A percentile compares a stretch with the other conserved stretches of the same genome.
phyloP scores from a whole-genome alignment of 2,329 filamentous ascomycete species.

The Seiridium cupressi region DNA sequence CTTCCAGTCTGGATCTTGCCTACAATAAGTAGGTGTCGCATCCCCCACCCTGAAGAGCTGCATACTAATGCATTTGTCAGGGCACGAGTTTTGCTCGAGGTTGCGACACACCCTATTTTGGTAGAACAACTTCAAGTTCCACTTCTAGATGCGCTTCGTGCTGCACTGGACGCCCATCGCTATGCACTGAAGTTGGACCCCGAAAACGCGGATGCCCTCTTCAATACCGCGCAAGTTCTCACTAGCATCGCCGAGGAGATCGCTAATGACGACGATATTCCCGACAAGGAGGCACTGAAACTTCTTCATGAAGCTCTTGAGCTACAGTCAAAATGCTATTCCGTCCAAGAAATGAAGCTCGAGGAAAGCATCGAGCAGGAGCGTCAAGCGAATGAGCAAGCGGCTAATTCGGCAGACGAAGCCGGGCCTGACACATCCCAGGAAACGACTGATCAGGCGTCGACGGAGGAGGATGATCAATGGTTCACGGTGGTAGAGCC shows the following conservation, averaged over 20 bases:
- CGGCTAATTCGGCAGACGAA: slow-evolving; percentile 17
- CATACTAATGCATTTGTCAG: slow-evolving; percentile 31
- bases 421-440: slow-evolving; percentile 9
- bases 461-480: slow-evolving; percentile 43
- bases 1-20: slow-evolving; percentile 65
- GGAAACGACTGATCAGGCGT: slow-evolving; percentile 19
- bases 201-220: slow-evolving; percentile 65
- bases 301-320: slow-evolving; percentile 31
- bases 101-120: slow-evolving; percentile 65
- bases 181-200: slow-evolving; percentile 58
- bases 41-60: not conserved
- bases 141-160: slow-evolving; percentile 52
- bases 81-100: slow-evolving; percentile 67
- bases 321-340: slow-evolving; percentile 39
- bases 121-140: slow-evolving; percentile 55
- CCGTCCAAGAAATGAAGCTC: slow-evolving; percentile 45
- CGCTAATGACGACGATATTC: slow-evolving; percentile 47
- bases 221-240: slow-evolving; percentile 71
- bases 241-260: slow-evolving; percentile 63
- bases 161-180: slow-evolving; percentile 62
- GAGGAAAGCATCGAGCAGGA: slow-evolving; percentile 29
- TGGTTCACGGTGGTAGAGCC: slow-evolving; percentile 68
- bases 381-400: slow-evolving; percentile 30
- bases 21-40: slow-evolving; percentile 64
- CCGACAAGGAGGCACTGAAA: slow-evolving; percentile 35